A percentile compares a stretch with the other conserved stretches of the same genome.
These are phyloP conservation scores for Xylariomycetidae sp. DNA, from an alignment of 2,329 filamentous ascomycete genomes.

Conservation along the genomic window DNA sequence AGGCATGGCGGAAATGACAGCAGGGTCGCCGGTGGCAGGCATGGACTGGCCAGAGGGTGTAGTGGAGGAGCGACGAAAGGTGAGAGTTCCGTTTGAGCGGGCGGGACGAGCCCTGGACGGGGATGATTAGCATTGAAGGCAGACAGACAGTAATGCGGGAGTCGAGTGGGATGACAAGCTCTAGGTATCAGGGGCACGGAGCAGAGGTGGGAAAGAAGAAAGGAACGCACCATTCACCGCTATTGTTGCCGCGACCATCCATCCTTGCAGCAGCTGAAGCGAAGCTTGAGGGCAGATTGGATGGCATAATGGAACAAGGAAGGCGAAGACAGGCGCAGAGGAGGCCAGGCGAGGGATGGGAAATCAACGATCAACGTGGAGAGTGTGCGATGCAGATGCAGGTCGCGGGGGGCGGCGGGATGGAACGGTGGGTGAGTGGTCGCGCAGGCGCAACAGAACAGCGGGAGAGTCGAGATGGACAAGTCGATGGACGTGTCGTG, in stretches of 20 bases:
- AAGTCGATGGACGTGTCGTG: no score
- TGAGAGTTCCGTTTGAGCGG: slow-evolving; percentile 53
- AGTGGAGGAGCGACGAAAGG: slow-evolving; percentile 58
- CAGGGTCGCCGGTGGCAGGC: slow-evolving; percentile 35
- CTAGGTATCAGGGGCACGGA: not conserved
- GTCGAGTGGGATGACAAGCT: not conserved
- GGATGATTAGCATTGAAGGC: not conserved
- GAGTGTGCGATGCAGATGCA: no score
- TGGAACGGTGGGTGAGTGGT: no score
- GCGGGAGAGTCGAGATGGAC: no score
- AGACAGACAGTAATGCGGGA: slow-evolving; percentile 1
- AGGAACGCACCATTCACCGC: slow-evolving; percentile 65
- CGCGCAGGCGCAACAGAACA: no score
- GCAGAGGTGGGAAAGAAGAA: slow-evolving; percentile 1
- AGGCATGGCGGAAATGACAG: slow-evolving; percentile 51
- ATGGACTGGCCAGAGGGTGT: slow-evolving; percentile 39
- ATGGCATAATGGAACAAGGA: slow-evolving; percentile 47
- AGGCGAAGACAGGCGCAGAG: slow-evolving; percentile 4
- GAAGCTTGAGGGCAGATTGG: slow-evolving; percentile 76
- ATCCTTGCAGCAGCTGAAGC: slow-evolving; percentile 70
- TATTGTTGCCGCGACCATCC: slow-evolving; percentile 48
- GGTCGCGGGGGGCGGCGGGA: no score
- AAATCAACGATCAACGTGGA: slow-evolving; percentile 2
- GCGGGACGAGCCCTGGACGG: slow-evolving; percentile 3
- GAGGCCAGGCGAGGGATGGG: slow-evolving; percentile 3